Evolutionary conservation across 805 yeast genomes (phyloP), one percentile per base, ranked within the genome.

Genomic region (Isabelozyma gotoi): DNA sequence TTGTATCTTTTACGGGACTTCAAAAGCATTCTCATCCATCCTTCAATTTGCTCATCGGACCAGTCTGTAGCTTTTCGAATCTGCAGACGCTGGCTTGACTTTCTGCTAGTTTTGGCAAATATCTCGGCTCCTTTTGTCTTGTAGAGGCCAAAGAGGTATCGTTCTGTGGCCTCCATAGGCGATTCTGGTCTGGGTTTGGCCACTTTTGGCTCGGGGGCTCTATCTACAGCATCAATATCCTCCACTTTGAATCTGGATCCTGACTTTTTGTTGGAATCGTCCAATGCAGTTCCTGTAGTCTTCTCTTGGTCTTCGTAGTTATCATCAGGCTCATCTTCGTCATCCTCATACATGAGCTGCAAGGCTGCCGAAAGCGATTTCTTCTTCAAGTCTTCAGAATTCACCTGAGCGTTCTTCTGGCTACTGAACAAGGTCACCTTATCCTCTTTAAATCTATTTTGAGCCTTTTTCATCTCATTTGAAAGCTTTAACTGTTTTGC

Each of bases 1-100:
- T 77, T 76, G 49, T 78, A 83, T 44, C 86, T 71, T 36, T 72
- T 71, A 0, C 94, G 89, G 35, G 82, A 78, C 53, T 78, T 78
- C 40, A 79, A 74, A 15, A 90, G 59, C 85, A 86, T 85, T 43
- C 85, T 68, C 1, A 85, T 84, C 97, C 97, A 92, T 0, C 96
- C 96, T 71, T 91, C 97, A 38, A 92, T 80, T 59, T 88, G 96
- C 56, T 89, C 96, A 62, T 90, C 91, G 0, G 90, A 72, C 96
- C 96, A 89, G 1, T 71, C 71, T 0, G 84, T 76, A 32, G 71
- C 69, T 5, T 60, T 51, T 49, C 74, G 78, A 57, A 88, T 66
- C 19, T 73, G 74, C 24, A 68, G 63, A 41, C 96, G 71, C 7
- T 57, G 63, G 35, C 68, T 64, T 0, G 82, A 48, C 32, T 80